Evolutionary conservation across 306 rosid genomes (phyloP).

Genomic region (Dryas octopetala): DNA sequence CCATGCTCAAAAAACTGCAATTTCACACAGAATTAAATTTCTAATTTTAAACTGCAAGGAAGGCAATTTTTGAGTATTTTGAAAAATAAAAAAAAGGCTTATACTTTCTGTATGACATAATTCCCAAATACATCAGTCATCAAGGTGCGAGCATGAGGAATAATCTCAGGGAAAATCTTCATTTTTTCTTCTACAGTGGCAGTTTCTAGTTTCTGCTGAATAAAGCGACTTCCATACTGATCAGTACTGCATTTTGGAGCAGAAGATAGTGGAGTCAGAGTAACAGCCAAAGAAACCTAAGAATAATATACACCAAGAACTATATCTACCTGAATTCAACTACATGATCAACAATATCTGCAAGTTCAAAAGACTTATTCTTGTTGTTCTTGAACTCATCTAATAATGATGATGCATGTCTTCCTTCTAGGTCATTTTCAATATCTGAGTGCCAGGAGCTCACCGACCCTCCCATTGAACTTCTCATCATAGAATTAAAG

Average conservation of each 20-base stretch:
- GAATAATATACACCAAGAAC: conserved; percentile 12
- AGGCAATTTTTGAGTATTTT: conserved; percentile 21
- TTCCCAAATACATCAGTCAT: conserved; percentile 97
- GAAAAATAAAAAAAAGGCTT: conserved; percentile 15
- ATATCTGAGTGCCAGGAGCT: conserved; percentile 60
- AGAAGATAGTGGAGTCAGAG: conserved; percentile 28
- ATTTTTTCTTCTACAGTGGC: conserved; percentile 75
- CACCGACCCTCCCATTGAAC: conserved; percentile 60
- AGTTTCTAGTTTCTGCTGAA: conserved; percentile 93
- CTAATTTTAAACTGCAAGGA: conserved; percentile 10
- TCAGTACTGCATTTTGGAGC: conserved; percentile 69
- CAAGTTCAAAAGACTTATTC: conserved; percentile 78
- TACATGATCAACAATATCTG: conserved; percentile 73
- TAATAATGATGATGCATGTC: conserved; percentile 63
- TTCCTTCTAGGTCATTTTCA: conserved; percentile 57
- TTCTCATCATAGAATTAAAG: conserved; percentile 62
- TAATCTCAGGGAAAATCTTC: conserved; percentile 81
- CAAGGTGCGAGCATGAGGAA: conserved; percentile 84
- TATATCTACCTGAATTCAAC: conserved; percentile 80
- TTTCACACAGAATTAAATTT: conserved; percentile 26
- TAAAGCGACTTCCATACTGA: conserved; percentile 98
- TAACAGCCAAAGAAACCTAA: conserved; percentile 24
- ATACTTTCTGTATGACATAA: conserved; percentile 96
- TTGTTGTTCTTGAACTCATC: conserved; percentile 95
- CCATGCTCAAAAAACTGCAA: conserved; percentile 97